phyloP scores from a whole-genome alignment of 805 yeast species.

The Metschnikowia cubensis region DNA sequence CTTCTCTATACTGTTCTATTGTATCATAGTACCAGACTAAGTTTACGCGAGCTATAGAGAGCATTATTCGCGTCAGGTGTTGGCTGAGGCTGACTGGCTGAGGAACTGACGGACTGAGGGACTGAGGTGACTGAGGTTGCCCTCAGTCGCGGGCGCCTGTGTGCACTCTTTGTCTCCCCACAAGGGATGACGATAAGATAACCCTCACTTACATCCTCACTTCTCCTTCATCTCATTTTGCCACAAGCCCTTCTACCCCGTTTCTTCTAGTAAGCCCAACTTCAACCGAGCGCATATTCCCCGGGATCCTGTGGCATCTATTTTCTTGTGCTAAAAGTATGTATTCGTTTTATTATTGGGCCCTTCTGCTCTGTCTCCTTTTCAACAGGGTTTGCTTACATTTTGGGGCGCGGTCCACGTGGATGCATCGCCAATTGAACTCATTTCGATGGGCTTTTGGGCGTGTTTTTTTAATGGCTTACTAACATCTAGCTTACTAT shows the following conservation, averaged over 20 bases:
- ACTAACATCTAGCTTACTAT: conserved; percentile 31
- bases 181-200: conserved; percentile 17
- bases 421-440: background rate
- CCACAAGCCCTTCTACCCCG: background rate
- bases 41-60: too few relatives aligned
- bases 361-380: background rate
- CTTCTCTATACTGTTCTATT: too few relatives aligned
- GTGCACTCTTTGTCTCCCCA: conserved; percentile 14
- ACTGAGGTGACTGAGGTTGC: background rate
- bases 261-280: background rate
- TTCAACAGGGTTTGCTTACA: background rate
- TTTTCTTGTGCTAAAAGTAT: conserved; percentile 1
- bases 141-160: conserved; percentile 1
- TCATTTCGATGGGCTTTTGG: too few relatives aligned
- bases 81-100: too few relatives aligned
- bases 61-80: background rate
- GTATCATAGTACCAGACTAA: too few relatives aligned
- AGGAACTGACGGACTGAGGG: too few relatives aligned
- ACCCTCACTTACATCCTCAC: conserved; percentile 4
- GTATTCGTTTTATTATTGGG: background rate
- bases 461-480: background rate
- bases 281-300: background rate
- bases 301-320: background rate
- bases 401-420: conserved; percentile 1
- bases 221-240: conserved; percentile 1